Percentiles rank a stretch among this genome's conserved stretches.
Conservation (phyloP, 352 stramenopile species). For the Plasmopara muralis region DNA sequence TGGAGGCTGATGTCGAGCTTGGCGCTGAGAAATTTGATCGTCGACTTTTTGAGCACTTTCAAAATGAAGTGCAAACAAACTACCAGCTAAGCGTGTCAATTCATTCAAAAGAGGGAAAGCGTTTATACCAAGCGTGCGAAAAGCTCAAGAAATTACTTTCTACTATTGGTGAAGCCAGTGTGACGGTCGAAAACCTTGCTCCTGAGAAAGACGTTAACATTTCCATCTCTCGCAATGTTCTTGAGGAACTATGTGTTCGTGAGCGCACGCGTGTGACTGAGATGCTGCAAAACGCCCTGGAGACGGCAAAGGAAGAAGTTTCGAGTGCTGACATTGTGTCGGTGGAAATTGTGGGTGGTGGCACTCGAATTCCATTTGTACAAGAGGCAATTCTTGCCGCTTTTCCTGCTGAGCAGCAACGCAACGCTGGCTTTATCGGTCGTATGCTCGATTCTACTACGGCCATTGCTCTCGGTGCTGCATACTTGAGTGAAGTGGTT, state of each 20-base stretch:
- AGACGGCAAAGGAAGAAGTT: constrained; percentile 37
- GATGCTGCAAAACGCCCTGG: constrained; percentile 47
- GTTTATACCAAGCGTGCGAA: constrained; percentile 82
- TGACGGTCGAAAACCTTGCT: constrained; percentile 81
- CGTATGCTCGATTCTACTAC: constrained; percentile 88
- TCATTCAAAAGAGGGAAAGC: constrained; percentile 74
- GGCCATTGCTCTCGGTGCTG: constrained; percentile 70
- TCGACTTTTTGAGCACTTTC: constrained; percentile 75
- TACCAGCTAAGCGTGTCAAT: constrained; percentile 45
- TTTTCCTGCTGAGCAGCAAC: constrained; percentile 36
- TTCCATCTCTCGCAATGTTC: constrained; percentile 57
- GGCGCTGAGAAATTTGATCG: constrained; percentile 74
- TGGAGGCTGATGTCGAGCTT: constrained; percentile 45
- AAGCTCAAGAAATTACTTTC: constrained; percentile 88
- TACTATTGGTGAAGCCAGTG: constrained; percentile 69
- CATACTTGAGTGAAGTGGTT: constrained; percentile 34
- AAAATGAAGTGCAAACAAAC: constrained; percentile 51
- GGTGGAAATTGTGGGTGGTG: constrained; percentile 88
- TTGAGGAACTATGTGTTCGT: constrained; percentile 54
- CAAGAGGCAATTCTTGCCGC: constrained; percentile 65
- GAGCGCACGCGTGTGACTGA: constrained; percentile 46
- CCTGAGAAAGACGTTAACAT: constrained; percentile 79
- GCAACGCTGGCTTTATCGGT: constrained; percentile 39
- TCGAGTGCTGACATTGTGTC: constrained; percentile 40
- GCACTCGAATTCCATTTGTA: constrained; percentile 83